A percentile compares a stretch with the other conserved stretches of the same genome.
Conservation (phyloP, 140 eudicot species). For the Anethum foeniculum region DNA sequence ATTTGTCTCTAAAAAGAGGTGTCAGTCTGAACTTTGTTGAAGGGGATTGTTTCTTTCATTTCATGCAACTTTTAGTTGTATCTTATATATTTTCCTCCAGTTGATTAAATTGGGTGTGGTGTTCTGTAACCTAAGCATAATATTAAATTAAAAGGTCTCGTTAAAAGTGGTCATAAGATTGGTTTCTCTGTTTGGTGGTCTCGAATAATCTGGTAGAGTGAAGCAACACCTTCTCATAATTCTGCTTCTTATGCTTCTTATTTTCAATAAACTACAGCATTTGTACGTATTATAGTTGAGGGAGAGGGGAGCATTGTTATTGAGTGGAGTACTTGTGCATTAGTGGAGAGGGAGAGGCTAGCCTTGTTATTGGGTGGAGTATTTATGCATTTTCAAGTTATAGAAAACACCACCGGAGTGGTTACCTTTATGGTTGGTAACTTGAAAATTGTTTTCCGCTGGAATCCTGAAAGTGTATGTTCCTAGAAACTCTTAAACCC, state of each 20-base stretch:
- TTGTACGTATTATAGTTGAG: neutral
- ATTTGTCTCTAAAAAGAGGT: neutral
- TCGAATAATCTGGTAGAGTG: neutral
- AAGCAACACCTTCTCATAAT: too few relatives aligned
- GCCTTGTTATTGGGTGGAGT: neutral
- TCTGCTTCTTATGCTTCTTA: too few relatives aligned
- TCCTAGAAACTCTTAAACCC: too few relatives aligned
- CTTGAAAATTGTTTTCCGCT: neutral
- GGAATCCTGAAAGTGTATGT: neutral
- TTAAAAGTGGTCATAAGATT: neutral
- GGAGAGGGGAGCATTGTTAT: neutral
- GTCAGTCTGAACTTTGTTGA: neutral
- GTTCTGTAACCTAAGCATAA: neutral
- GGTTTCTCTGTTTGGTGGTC: neutral
- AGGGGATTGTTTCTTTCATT: neutral
- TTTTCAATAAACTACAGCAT: too few relatives aligned
- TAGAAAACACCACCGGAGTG: neutral
- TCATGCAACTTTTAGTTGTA: neutral
- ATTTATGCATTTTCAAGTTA: too few relatives aligned
- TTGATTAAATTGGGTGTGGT: neutral
- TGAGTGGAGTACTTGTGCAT: too few relatives aligned
- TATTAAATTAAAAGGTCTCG: neutral
- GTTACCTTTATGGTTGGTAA: neutral
- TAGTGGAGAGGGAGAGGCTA: neutral
- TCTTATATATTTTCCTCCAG: neutral